Evolutionary conservation across 2,329 filamentous ascomycete genomes (phyloP).

Genomic region (Myriosclerotinia curreyana): DNA sequence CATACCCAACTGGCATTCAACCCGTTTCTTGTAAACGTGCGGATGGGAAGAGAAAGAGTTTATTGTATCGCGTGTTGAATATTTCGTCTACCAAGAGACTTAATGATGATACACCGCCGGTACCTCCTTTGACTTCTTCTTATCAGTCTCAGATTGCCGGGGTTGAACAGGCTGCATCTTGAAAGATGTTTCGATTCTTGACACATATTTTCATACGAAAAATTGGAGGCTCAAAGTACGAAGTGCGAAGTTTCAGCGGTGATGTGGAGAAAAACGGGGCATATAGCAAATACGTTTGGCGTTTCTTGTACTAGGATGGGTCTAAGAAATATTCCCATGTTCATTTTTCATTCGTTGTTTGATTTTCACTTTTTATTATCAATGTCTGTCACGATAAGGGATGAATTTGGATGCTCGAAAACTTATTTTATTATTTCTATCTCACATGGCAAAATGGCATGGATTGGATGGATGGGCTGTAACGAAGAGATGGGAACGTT

Average conservation of each 20-base stretch:
- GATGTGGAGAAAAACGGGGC: not conserved
- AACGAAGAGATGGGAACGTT: too few species aligned
- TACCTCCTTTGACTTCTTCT: conserved; percentile 7
- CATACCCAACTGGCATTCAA: conserved; percentile 8
- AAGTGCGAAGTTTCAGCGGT: too few species aligned
- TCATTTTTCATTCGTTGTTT: conserved; percentile 6
- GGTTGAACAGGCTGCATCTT: not conserved
- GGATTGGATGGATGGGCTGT: not conserved
- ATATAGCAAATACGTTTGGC: conserved; percentile 13
- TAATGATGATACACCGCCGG: conserved; percentile 1
- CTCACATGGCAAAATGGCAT: conserved; percentile 6
- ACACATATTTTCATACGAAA: not conserved
- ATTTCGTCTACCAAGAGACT: conserved; percentile 23
- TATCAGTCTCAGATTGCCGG: not conserved
- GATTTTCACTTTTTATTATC: not conserved
- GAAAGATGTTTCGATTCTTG: conserved; percentile 4
- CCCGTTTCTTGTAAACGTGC: conserved; percentile 24
- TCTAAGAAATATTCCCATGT: conserved; percentile 12
- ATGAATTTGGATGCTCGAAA: conserved; percentile 9
- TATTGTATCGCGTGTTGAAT: conserved; percentile 36
- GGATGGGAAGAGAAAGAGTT: conserved; percentile 33
- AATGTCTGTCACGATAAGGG: conserved; percentile 16
- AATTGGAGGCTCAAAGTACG: not conserved
- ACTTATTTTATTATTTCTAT: too few species aligned
- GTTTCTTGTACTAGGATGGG: conserved; percentile 9